Conservation (phyloP, 495 filamentous ascomycete species). For the Echria macrotheca region DNA sequence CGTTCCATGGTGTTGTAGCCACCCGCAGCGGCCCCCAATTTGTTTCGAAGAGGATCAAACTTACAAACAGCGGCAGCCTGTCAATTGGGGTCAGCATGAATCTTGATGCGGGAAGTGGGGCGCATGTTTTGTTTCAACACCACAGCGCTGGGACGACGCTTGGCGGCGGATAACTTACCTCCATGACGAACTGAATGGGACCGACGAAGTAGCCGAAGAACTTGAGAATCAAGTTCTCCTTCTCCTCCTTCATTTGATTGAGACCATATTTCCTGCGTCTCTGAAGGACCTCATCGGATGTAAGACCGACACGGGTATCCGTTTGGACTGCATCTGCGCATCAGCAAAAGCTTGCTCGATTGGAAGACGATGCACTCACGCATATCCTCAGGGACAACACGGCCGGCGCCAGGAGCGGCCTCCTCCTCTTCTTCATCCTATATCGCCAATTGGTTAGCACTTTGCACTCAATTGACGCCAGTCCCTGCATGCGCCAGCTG, state of each 20-base stretch:
- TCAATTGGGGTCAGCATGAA: constrained; percentile 20
- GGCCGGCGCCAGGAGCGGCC: constrained; percentile 44
- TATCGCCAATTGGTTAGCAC: constrained; percentile 15
- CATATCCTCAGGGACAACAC: constrained; percentile 57
- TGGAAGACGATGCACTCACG: constrained; percentile 10
- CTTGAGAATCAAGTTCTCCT: constrained; percentile 75
- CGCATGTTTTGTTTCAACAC: constrained; percentile 30
- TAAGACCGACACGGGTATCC: constrained; percentile 63
- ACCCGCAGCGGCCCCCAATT: background rate
- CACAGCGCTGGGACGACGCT: constrained; percentile 11
- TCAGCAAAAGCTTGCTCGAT: no score
- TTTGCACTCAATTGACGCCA: no score
- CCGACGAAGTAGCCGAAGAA: constrained; percentile 82
- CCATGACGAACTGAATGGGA: constrained; percentile 93
- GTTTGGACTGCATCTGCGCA: constrained; percentile 51
- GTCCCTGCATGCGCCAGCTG: no score
- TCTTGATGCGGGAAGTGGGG: constrained; percentile 16
- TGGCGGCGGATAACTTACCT: constrained; percentile 49
- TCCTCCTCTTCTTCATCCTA: constrained; percentile 51
- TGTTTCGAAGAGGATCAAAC: constrained; percentile 10
- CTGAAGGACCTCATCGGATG: constrained; percentile 57
- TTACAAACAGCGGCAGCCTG: constrained; percentile 34
- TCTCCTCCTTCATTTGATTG: constrained; percentile 87
- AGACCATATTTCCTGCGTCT: constrained; percentile 76
- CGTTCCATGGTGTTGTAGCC: background rate